Conservation (phyloP, 805 yeast species). For the Lachancea thermotolerans region DNA sequence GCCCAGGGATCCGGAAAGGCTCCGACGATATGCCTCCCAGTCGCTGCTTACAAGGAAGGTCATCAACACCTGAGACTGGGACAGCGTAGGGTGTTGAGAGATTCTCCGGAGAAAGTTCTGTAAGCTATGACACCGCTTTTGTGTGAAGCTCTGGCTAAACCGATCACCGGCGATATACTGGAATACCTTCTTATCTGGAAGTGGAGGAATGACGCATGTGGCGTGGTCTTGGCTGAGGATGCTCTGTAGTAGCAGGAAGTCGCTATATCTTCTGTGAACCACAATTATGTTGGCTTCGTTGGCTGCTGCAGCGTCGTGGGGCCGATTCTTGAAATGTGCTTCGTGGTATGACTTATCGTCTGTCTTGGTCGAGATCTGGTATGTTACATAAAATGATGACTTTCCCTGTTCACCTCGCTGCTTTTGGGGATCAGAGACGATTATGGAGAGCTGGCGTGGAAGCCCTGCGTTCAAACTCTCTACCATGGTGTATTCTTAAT, state of each 20-base stretch:
- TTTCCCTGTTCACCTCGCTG: constrained; percentile 23
- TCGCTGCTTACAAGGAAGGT: constrained; percentile 28
- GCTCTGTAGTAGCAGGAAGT: constrained; percentile 71
- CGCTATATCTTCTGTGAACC: constrained; percentile 67
- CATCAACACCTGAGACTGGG: constrained; percentile 53
- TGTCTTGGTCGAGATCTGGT: constrained; percentile 30
- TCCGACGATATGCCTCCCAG: constrained; percentile 31
- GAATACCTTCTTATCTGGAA: constrained; percentile 86
- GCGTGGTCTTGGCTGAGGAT: constrained; percentile 74
- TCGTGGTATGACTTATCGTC: constrained; percentile 24
- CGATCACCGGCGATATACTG: constrained; percentile 94
- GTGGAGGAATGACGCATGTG: constrained; percentile 81
- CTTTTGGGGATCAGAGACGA: constrained; percentile 31
- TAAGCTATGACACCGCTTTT: constrained; percentile 72
- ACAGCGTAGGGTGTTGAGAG: constrained; percentile 64
- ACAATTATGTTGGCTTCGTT: constrained; percentile 23
- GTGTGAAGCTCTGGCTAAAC: constrained; percentile 77
- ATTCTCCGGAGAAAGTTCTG: constrained; percentile 69
- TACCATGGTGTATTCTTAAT: not conserved
- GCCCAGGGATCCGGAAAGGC: constrained; percentile 20
- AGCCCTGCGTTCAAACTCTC: not conserved
- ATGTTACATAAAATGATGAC: constrained; percentile 26
- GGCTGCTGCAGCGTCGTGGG: constrained; percentile 1
- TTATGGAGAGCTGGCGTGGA: constrained; percentile 10
- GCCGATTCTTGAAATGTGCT: constrained; percentile 7